phyloP scores from a whole-genome alignment of 495 filamentous ascomycete species.

The Podospora tetraspora region DNA sequence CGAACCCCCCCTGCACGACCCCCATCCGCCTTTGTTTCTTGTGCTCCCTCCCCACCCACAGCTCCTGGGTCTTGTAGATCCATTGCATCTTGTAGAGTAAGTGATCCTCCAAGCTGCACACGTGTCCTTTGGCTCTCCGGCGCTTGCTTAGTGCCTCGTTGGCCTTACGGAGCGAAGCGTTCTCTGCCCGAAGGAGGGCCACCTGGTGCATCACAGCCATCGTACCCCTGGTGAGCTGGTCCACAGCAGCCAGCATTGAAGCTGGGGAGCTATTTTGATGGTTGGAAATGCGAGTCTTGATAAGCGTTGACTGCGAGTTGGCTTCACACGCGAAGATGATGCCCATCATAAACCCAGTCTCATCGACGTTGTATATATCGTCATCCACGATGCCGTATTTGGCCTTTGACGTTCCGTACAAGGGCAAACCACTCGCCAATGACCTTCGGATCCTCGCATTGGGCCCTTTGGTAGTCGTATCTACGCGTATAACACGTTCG shows the following conservation, averaged over 20 bases:
- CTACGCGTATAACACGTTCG: too few relatives aligned
- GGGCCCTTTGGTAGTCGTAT: too few relatives aligned
- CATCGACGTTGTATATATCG: not conserved
- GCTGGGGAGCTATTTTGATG: not conserved
- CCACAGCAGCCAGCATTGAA: not conserved
- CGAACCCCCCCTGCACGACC: too few relatives aligned
- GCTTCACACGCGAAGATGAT: not conserved
- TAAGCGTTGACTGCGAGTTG: not conserved
- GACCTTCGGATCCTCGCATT: too few relatives aligned
- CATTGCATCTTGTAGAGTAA: not conserved
- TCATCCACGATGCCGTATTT: not conserved
- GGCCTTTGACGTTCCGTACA: too few relatives aligned
- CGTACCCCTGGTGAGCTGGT: not conserved
- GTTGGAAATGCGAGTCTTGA: not conserved
- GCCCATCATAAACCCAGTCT: conserved; percentile 1
- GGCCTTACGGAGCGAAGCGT: not conserved
- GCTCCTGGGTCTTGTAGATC: too few relatives aligned
- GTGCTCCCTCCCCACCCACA: too few relatives aligned
- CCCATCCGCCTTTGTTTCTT: too few relatives aligned
- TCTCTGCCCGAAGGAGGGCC: not conserved
- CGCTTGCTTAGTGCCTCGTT: not conserved
- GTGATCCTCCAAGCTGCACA: not conserved
- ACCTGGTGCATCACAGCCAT: not conserved
- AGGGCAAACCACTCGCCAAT: too few relatives aligned
- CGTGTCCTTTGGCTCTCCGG: not conserved